phyloP scores from a whole-genome alignment of 306 rosid genomes.

The Morella rubra region DNA sequence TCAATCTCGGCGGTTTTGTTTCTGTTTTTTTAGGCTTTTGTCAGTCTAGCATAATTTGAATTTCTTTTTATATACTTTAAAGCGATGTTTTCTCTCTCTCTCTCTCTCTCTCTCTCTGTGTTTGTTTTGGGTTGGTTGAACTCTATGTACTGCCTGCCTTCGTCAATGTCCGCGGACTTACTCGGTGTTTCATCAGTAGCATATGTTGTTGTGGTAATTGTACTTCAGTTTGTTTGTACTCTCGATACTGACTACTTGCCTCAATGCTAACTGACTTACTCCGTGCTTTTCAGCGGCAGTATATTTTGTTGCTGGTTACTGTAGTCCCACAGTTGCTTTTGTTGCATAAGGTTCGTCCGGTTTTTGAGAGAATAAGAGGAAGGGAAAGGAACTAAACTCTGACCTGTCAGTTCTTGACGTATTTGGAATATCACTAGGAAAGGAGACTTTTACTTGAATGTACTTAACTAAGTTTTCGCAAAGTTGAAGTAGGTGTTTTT shows the following conservation, averaged over 20 bases:
- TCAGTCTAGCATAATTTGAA: neutral
- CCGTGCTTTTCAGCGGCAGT: too few species aligned
- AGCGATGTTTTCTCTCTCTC: neutral
- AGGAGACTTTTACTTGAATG: conserved; percentile 11
- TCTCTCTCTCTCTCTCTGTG: too few species aligned
- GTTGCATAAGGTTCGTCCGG: neutral
- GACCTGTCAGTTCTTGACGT: neutral
- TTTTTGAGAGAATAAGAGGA: conserved; percentile 8
- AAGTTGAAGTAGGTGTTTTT: neutral
- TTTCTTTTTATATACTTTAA: neutral
- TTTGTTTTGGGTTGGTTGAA: too few species aligned
- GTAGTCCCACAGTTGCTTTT: neutral
- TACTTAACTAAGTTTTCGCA: conserved; percentile 2
- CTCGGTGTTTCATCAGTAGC: too few species aligned
- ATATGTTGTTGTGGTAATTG: too few species aligned
- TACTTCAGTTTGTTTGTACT: too few species aligned
- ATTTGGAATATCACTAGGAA: conserved; percentile 2
- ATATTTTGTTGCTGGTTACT: neutral
- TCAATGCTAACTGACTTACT: too few species aligned
- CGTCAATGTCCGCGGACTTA: too few species aligned
- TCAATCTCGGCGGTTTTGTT: neutral
- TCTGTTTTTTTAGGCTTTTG: neutral
- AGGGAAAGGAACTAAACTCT: neutral
- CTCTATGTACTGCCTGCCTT: too few species aligned
- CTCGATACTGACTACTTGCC: too few species aligned